phyloP scores from a whole-genome alignment of 352 stramenopile species.

The Peronospora destructor region DNA sequence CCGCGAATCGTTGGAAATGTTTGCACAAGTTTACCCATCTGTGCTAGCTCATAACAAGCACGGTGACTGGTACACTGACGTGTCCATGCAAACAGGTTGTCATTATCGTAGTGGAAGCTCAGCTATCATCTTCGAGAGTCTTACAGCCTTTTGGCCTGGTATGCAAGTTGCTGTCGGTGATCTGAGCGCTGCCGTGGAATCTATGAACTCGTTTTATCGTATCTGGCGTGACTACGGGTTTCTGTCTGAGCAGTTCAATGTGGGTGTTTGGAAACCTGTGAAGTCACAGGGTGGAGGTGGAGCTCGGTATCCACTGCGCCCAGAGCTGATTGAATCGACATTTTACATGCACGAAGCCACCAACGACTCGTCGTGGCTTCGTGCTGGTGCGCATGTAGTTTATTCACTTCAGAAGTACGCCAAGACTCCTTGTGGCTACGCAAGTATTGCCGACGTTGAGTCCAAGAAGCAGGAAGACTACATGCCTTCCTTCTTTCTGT shows the following conservation, averaged over 20 bases:
- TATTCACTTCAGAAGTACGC: conserved; percentile 87
- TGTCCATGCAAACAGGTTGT: conserved; percentile 79
- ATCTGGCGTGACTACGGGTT: conserved; percentile 94
- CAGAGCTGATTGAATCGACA: conserved; percentile 96
- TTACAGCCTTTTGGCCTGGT: conserved; percentile 95
- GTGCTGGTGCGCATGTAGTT: conserved; percentile 69
- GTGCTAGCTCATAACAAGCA: conserved; percentile 68
- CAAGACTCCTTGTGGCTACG: conserved; percentile 91
- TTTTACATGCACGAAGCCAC: conserved; percentile 94
- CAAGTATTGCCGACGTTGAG: conserved; percentile 82
- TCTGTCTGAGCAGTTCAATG: conserved; percentile 95
- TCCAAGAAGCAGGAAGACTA: conserved; percentile 88
- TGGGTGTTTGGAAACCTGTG: conserved; percentile 64
- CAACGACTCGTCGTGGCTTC: conserved; percentile 72
- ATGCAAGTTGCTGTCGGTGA: conserved; percentile 94
- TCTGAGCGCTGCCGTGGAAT: conserved; percentile 65
- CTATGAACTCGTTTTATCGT: conserved; percentile 92
- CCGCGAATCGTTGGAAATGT: conserved; percentile 90
- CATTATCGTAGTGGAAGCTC: conserved; percentile 28
- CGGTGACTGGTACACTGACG: conserved; percentile 81
- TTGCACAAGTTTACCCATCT: conserved; percentile 55
- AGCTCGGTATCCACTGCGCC: conserved; percentile 90
- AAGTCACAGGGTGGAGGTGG: conserved; percentile 31
- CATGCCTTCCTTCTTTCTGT: conserved; percentile 99
- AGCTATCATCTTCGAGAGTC: conserved; percentile 73